Base-by-base conservation (phyloP, 1,139 yeast genomes). In the Debaryomyces udenii region DNA sequence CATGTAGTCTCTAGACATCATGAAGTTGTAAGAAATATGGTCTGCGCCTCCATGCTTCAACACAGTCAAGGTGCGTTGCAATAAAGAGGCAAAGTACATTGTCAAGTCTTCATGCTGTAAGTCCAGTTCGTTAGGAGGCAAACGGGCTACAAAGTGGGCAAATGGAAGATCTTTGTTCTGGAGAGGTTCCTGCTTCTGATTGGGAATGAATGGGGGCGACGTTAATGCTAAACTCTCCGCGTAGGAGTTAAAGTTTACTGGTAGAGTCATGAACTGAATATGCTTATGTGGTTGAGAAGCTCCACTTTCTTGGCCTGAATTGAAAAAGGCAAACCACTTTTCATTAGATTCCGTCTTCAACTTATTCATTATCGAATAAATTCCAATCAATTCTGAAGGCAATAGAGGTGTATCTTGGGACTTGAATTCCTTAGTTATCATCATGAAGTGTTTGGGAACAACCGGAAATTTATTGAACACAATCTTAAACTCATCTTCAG, bases 231-330 rank as follows among this genome's bases (percentile, higher is more conserved):
- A 59, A 2, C 57, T 53, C 39, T 82, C 86, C 30, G 90, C 87
- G 59, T 77, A 84, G 3, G 88, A 77, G 1, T 59, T 61, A 56
- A 81, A 83, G 2, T 51, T 49, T 27, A 72, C 64, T 2, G 96
- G 95, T 33, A 87, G 66, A 27, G 81, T 74, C 75, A 93, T 70
- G 61, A 91, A 83, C 62, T 93, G 99, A 46, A 91, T 64, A 64
- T 93, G 99, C 55, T 88, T 88, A 65, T 93, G 99, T 37, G 89
- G 85, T 54, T 90, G 94, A 0, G 96, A 88, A 6, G 96, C 96
- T 1, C 98, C 99, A 50, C 95, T 83, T 52, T 81, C 75, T 18
- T 81, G 80, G 3, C 98, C 98, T 57, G 90, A 83, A 60, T 93
- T 93, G 73, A 80, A 93, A 62, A 93, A 91, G 0, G 89, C 93